Conservation (phyloP, 148 eudicot genomes). For the Rhododendron griersonianum region DNA sequence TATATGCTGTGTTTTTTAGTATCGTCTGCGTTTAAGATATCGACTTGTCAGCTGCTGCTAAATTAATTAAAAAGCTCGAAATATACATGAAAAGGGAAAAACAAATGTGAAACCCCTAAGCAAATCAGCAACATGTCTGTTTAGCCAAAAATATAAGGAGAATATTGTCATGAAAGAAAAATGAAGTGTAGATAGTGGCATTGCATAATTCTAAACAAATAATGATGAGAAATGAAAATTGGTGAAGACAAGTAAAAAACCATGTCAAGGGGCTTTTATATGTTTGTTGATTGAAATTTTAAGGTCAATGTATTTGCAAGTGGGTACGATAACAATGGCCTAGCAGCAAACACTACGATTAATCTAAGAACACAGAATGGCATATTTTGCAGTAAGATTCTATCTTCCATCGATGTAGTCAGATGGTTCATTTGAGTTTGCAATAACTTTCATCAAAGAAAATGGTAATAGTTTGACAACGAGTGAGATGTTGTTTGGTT, state of each 20-base stretch:
- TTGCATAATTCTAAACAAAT: neutral
- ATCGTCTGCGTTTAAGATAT: conserved; percentile 35
- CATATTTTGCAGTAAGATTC: neutral
- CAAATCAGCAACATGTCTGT: neutral
- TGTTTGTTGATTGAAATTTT: neutral
- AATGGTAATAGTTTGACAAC: neutral
- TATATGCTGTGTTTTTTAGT: conserved; percentile 66
- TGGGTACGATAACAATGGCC: neutral
- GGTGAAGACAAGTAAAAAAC: neutral
- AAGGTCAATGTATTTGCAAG: neutral
- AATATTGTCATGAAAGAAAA: neutral
- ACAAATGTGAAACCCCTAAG: neutral
- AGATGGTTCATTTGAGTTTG: neutral
- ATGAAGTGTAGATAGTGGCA: neutral
- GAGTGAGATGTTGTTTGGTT: neutral
- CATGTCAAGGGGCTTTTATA: neutral
- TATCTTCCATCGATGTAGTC: neutral
- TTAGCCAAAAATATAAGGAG: neutral
- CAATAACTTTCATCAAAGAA: neutral
- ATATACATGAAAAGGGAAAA: neutral
- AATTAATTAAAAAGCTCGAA: neutral
- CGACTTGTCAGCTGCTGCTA: neutral
- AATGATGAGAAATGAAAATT: neutral
- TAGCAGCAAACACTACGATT: neutral
- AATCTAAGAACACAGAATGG: neutral